Base-by-base conservation (phyloP, 495 filamentous ascomycete species). In the Oidiodendron maius region DNA sequence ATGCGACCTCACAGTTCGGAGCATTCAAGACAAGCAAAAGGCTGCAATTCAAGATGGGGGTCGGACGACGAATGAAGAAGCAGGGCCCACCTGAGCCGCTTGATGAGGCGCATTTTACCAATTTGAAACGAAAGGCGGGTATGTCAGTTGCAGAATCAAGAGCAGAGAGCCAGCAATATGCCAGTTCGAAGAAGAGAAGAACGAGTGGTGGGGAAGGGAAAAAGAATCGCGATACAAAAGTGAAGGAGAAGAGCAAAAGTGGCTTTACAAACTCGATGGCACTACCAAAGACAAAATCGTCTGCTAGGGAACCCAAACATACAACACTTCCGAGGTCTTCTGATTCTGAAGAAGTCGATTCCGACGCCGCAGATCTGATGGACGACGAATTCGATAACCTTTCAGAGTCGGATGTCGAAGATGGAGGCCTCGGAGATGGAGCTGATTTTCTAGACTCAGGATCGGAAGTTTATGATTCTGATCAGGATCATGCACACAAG, bases 61-160 rank as follows among this genome's bases (percentile, higher is more conserved):
- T 78, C 49, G 86, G 89, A 53, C 87, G 89, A 59, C 89, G 93
- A 53, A 91, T 96, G 84, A 83, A 86, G 64, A 96, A 97, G 69
- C 93, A 98, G 73, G 94, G 89, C 28, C 77, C 86, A 51, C 94
- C 94, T 24, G 76, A 81, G 49, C 76, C 82, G 23, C 77, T 96
- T 49, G 84, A 91, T 56, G 89, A 95, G 64, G 81, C 78, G 21
- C 84, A 84, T 58, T 81, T 86, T 51, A 75, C 82, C 25, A 81
- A 80, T 43, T 62, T 83, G 47, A 87, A 95, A 74, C 74, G 87
- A 61, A 94, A 95, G 67, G 79, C 77, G 32, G 78, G 72, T 22
- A 68, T 79, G 26, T 68, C 69, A 17, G 69, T 68, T 43, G 65
- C 76, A 52, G 72, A 73, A 38, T 42, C 59, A 20, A 62, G 64